These are phyloP conservation scores for Closterium sp. DNA, from an alignment of 139 green algal genomes.

Conservation along the genomic window DNA sequence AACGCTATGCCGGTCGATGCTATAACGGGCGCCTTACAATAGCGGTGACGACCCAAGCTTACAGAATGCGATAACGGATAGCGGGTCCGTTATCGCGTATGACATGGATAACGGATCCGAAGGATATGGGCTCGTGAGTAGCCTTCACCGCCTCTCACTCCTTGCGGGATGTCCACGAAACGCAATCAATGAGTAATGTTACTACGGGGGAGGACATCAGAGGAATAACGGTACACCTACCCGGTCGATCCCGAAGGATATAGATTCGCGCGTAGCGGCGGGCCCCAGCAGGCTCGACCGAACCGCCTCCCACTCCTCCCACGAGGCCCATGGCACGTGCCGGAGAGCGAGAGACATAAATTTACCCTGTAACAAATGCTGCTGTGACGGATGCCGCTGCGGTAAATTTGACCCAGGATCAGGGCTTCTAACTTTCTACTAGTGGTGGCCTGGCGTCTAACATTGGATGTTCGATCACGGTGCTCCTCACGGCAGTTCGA, in stretches of 20 bases:
- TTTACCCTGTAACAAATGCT: background rate
- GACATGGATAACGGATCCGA: background rate
- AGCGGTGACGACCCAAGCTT: too few relatives aligned
- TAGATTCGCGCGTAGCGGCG: background rate
- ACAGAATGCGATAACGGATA: background rate
- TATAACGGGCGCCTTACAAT: too few relatives aligned
- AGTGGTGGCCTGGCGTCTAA: too few relatives aligned
- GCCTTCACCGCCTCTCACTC: background rate
- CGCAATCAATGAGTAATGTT: background rate
- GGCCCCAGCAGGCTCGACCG: background rate
- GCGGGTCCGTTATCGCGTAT: background rate
- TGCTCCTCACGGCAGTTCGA: too few relatives aligned
- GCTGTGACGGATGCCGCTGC: background rate
- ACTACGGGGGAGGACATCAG: background rate
- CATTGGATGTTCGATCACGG: too few relatives aligned
- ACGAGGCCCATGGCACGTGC: slow-evolving; percentile 8
- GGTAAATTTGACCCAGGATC: too few relatives aligned
- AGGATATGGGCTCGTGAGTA: background rate
- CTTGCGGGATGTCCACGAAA: background rate
- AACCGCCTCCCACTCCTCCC: slow-evolving; percentile 16
- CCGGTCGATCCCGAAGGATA: background rate
- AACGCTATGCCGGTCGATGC: too few relatives aligned
- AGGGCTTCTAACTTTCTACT: too few relatives aligned
- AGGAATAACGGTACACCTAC: background rate
- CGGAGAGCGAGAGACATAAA: background rate